Percentiles rank a stretch among this genome's conserved stretches.
Evolutionary conservation across 2,329 filamentous ascomycete species (phyloP).

Genomic region (Neopestalotiopsis rosae): DNA sequence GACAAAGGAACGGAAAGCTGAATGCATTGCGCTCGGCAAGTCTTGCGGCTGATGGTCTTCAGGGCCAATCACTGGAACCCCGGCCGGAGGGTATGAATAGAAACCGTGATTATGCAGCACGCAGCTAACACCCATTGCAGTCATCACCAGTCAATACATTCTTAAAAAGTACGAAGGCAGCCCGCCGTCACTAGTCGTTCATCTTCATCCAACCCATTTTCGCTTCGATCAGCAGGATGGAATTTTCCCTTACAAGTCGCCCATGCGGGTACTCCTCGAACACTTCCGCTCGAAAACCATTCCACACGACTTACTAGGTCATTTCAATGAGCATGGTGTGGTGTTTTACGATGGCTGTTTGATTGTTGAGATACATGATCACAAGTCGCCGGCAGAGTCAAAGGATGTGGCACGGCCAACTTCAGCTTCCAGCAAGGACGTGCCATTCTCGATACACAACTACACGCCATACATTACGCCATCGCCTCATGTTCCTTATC

Average conservation of each 20-base stretch:
- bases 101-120: no score
- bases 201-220: slow-evolving; percentile 85
- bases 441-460: slow-evolving; percentile 87
- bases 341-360: slow-evolving; percentile 93
- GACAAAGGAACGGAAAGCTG: slow-evolving; percentile 47
- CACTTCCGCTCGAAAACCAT: slow-evolving; percentile 79
- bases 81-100: slow-evolving; percentile 51
- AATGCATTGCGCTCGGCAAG: slow-evolving; percentile 57
- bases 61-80: slow-evolving; percentile 46
- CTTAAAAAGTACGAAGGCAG: slow-evolving; percentile 79
- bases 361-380: slow-evolving; percentile 92
- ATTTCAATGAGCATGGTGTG: slow-evolving; percentile 74
- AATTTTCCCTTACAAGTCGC: slow-evolving; percentile 89
- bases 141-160: slow-evolving; percentile 71
- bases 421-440: slow-evolving; percentile 64
- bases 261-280: slow-evolving; percentile 82
- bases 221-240: slow-evolving; percentile 93
- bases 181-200: slow-evolving; percentile 83
- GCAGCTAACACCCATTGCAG: slow-evolving; percentile 1
- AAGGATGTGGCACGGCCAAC: slow-evolving; percentile 63
- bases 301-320: slow-evolving; percentile 86
- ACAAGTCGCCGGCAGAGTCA: slow-evolving; percentile 69
- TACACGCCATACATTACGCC: slow-evolving; percentile 90
- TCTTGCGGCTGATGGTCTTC: slow-evolving; percentile 47
- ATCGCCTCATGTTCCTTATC: slow-evolving; percentile 82